phyloP scores from a whole-genome alignment of 2,329 filamentous ascomycete genomes.

The Incumbomyces lentus region DNA sequence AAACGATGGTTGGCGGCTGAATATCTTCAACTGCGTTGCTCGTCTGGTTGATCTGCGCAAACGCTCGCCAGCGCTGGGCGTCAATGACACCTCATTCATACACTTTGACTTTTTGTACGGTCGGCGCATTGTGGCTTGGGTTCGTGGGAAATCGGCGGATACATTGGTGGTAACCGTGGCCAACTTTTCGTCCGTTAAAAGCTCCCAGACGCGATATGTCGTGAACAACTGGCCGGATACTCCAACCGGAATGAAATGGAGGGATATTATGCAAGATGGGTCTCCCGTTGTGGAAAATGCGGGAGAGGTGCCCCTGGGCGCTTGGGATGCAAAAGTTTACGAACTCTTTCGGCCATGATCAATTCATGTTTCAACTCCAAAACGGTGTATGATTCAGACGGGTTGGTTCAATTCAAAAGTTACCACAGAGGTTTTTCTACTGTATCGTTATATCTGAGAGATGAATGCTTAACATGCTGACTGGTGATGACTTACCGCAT shows the following conservation, averaged over 20 bases:
- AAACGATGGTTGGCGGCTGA: neutral
- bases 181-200: neutral
- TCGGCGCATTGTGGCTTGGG: neutral
- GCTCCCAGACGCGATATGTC: neutral
- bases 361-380: too few relatives aligned
- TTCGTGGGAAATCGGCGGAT: neutral
- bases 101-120: neutral
- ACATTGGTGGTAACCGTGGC: neutral
- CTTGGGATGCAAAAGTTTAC: constrained; percentile 1
- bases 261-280: neutral
- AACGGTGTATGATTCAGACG: too few relatives aligned
- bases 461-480: too few relatives aligned
- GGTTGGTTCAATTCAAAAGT: too few relatives aligned
- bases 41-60: neutral
- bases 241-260: neutral
- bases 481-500: too few relatives aligned
- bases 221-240: neutral
- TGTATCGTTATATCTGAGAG: too few relatives aligned
- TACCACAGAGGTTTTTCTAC: too few relatives aligned
- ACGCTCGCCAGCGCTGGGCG: neutral
- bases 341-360: too few relatives aligned
- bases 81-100: neutral
- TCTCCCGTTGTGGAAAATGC: neutral
- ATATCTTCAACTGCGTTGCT: neutral
- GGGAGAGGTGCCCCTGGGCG: neutral